Base-by-base conservation (phyloP, 176 grass and related monocot species). In the Ensete ventricosum region DNA sequence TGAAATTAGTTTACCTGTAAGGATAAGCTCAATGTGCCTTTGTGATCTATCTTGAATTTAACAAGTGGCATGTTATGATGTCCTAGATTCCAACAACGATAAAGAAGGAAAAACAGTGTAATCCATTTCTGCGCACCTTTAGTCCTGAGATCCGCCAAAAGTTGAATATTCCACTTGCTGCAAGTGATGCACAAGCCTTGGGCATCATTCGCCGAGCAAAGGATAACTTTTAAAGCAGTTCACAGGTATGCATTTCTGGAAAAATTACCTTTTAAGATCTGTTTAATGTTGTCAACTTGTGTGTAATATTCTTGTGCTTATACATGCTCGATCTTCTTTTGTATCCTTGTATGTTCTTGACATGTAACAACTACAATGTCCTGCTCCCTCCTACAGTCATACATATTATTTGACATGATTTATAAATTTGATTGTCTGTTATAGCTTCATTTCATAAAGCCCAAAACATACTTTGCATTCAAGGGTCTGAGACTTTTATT, bases 81-180 rank as follows among this genome's bases (percentile, higher is more conserved):
- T 62, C n/a, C 52, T 83, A 99, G 90, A 84, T 94, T 78, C 90
- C 90, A 79, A 94, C 95, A 19, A 99, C 95, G 79, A 80, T 94
- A 54, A 86, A 74, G 74, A 91, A 60, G 73, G 95, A 99, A 53
- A 99, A 99, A 73, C 84, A 85, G 70, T 99, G 95, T 78, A 98
- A 99, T 89, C 90, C 90, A 69, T 99, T 99, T 77, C 69, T 99
- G 75, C 89, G 95, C 80, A 94, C 90, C 20, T 87, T 78, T 2
- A 99, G 83, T 78, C 78, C 79, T 50, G 95, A 94, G 59, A 99
- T 99, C 63, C 85, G 86, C 72, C 80, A 71, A 54, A 86, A 53
- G 23, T 74, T 99, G 66, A 89, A 84, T 27, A 88, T 99, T 83
- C 89, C 95, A 77, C 79, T 84, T 26, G 72, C 85, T 86, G 89